Base-by-base conservation (phyloP, 176 grass and related monocot genomes). In the Oryza rufipogon region DNA sequence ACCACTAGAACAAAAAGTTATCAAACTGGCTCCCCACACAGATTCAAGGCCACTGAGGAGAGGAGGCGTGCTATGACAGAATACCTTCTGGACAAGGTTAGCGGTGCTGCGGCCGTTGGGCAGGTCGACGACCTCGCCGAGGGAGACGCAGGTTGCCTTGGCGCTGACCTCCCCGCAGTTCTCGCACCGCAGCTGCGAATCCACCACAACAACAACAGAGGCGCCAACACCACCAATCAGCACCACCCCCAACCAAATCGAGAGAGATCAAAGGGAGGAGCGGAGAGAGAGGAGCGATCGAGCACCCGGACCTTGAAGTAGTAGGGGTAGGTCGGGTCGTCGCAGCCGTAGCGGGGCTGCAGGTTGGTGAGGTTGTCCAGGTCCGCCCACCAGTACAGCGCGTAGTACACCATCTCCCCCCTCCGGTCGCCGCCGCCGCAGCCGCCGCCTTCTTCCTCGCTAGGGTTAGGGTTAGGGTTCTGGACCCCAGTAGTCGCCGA, bases 31-130 rank as follows among this genome's bases (percentile, higher is more conserved):
- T 1, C 13, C 66, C 49, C 49, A 63, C n/a, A 14, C 36, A 46
- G 80, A 63, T 11, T 52, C 23, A 23, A 23, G 23, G 23, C 23
- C 23, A 23, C 23, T 23, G 23, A 23, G 23, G 23, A 23, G 38
- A 81, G 69, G 49, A 75, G 33, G 33, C 78, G 33, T 34, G 33
- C 33, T 4, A 34, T 34, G 33, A 34, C 33, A 34, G 0, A 34
- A 38, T 51, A 97, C 95, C 95, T 97, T 98, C 85, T 95, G 95
- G 76, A 98, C 89, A 56, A 98, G 88, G 80, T 93, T 88, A 41
- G 78, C 85, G 17, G 91, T 90, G 26, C 85, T 73, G 44, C 80
- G 90, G 54, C 95, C 92, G 19, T 30, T 93, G 52, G 92, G 76
- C 44, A 95, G 87, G 7, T 91, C 61, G 75, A 91, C 84, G 69